phyloP scores from a whole-genome alignment of 164 flowering plant species.

The Macadamia tetraphylla region DNA sequence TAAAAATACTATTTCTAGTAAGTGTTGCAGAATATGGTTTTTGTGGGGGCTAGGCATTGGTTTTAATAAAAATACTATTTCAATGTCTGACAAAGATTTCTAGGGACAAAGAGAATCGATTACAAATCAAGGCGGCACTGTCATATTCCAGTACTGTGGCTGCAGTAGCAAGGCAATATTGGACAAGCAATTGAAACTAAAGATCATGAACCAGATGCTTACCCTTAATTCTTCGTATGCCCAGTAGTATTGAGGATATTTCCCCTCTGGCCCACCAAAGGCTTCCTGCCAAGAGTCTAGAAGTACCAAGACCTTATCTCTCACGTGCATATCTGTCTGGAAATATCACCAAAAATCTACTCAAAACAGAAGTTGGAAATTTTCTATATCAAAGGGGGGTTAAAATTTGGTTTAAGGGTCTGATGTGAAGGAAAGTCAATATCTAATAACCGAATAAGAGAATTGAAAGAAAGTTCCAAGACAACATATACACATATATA shows the following conservation, averaged over 20 bases:
- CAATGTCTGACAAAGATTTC: no score
- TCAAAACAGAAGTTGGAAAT: neutral
- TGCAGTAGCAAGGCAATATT: no score
- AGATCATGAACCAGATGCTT: conserved; percentile 8
- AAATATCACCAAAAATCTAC: neutral
- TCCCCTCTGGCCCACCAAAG: conserved; percentile 73
- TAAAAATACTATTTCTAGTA: no score
- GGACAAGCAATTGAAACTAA: no score
- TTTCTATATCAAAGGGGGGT: neutral
- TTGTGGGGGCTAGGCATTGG: no score
- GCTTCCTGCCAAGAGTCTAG: conserved; percentile 80
- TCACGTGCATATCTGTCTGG: conserved; percentile 65
- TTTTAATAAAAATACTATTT: no score
- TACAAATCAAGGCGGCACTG: no score
- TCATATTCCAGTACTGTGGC: no score
- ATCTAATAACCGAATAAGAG: neutral
- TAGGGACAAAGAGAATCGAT: no score
- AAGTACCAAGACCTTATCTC: conserved; percentile 55
- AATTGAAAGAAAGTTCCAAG: neutral
- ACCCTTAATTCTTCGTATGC: conserved; percentile 73
- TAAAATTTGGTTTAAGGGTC: neutral
- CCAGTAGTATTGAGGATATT: conserved; percentile 60
- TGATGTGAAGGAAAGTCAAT: neutral
- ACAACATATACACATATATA: neutral
- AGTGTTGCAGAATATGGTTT: no score